Evolutionary conservation across 208 protist species (phyloP), one percentile per base, ranked within the genome.

Genomic region (Leishmania aethiopica): DNA sequence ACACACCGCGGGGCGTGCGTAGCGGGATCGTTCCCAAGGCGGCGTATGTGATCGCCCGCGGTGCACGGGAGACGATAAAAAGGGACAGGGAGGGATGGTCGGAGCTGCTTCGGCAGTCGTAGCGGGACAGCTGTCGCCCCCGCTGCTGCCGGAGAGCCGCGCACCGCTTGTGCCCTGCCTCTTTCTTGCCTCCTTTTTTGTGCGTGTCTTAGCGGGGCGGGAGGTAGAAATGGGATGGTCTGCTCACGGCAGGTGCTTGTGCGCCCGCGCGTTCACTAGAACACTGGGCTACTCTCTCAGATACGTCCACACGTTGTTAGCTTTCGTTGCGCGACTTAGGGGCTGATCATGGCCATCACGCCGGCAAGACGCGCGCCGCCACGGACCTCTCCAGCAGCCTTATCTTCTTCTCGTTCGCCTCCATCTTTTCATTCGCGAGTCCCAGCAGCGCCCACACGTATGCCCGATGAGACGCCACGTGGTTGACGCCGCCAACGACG

Each of bases 371-470:
- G 42, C 91, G 87, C 17, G 78, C 53, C 35, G 71, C 83, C 60
- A 97, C 81, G 37, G 73, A 89, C 45, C 51, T 64, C 70, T 90
- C 78, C 32, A 97, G 86, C 64, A 91, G 79, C 57, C 80, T 53
- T 42, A 88, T 86, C 73, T 86, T 91, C 60, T 77, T 81, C 59
- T 95, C 92, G 74, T 97, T 97, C 8, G 77, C 83, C 13, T 83
- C 75, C 94, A 96, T 96, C 79, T 97, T 97, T 45, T 90, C 82
- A 80, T 96, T 97, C 2, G 94, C 94, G 40, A 94, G 73, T 45
- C 84, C 62, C 60, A 97, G 78, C 15, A 97, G 76, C 15, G 84
- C 78, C 87, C 94, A 95, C 35, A 97, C 77, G 78, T 97, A 95
- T 67, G 66, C 80, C 35, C 93, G 91, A 42, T 96, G 88, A 28